Evolutionary conservation across 495 filamentous ascomycete species (phyloP).

Genomic region (Wilcoxina mikolae): DNA sequence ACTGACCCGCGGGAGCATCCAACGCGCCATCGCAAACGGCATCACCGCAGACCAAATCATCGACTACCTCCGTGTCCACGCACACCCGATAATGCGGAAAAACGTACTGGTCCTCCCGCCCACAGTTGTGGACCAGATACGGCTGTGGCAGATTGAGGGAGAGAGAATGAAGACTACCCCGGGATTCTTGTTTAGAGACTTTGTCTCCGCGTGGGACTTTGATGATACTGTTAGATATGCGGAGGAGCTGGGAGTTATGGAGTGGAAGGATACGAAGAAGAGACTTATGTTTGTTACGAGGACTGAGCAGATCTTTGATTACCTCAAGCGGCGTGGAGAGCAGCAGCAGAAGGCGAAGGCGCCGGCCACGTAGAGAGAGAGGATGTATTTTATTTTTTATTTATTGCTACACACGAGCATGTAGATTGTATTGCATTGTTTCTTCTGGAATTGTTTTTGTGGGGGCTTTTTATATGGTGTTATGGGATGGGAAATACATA

Average conservation of each 20-base stretch:
- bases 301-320: conserved; percentile 69
- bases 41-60: conserved; percentile 94
- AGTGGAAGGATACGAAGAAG: conserved; percentile 67
- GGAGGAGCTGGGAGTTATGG: conserved; percentile 78
- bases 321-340: conserved; percentile 46
- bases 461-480: too few species aligned
- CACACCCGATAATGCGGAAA: conserved; percentile 80
- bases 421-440: too few species aligned
- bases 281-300: conserved; percentile 76
- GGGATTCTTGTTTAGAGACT: conserved; percentile 84
- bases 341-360: conserved; percentile 19
- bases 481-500: too few species aligned
- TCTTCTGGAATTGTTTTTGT: too few species aligned
- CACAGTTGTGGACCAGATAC: conserved; percentile 93
- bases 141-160: conserved; percentile 92
- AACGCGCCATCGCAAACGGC: conserved; percentile 69
- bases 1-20: conserved; percentile 72
- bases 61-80: conserved; percentile 69
- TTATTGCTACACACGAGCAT: too few species aligned
- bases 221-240: conserved; percentile 61
- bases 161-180: conserved; percentile 71
- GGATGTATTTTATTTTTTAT: not conserved
- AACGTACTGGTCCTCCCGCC: conserved; percentile 61
- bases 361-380: not conserved
- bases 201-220: conserved; percentile 61